Evolutionary conservation across 371 early-diverging fungal genomes (phyloP), one percentile per base, ranked within the genome.

Genomic region (Saksenaea oblongispora): DNA sequence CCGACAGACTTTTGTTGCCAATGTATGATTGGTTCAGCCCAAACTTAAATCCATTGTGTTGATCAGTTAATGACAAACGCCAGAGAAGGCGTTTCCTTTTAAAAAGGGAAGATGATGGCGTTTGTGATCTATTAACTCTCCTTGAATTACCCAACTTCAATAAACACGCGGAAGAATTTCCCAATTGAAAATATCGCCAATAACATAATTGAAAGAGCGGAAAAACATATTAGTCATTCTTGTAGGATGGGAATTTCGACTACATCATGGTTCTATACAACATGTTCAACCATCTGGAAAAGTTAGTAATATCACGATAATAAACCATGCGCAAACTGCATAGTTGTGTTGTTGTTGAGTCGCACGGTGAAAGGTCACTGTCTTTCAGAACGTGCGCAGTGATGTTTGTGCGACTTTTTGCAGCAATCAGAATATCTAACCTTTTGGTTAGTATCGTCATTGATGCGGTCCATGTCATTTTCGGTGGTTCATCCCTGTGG

Each of bases 361-460:
- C 51, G n/a, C 22, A 47, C 22, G 22, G 51, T 18, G n/a, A 47
- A 22, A 47, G 51, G n/a, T 47, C 51, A 47, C n/a, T 7, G 51
- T 47, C 22, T 47, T 47, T 47, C 51, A 47, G 51, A 47, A 47
- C 51, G 51, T 47, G 51, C 51, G 51, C 9, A 11, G 51, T 22
- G 51, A 47, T 10, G 51, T 47, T 47, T 47, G 51, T 39, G 39
- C 39, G 39, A 39, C 11, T 5, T 14, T 14, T 39, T 47, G 51
- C 51, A 47, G 51, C 22, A 47, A 22, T n/a, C 22, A 17, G 22
- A 11, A n/a, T 7, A 18, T 47, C 51, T 17, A 4, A 31, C 22
- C 22, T 18, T 47, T 18, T 8, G 51, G n/a, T 39, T 11, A n/a
- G n/a, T 22, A 47, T 47, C 51, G 17, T 47, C 51, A 47, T 22